Evolutionary conservation across 257 asterid genomes (phyloP), one percentile per base, ranked within the genome.

Genomic region (Solanum habrochaites): DNA sequence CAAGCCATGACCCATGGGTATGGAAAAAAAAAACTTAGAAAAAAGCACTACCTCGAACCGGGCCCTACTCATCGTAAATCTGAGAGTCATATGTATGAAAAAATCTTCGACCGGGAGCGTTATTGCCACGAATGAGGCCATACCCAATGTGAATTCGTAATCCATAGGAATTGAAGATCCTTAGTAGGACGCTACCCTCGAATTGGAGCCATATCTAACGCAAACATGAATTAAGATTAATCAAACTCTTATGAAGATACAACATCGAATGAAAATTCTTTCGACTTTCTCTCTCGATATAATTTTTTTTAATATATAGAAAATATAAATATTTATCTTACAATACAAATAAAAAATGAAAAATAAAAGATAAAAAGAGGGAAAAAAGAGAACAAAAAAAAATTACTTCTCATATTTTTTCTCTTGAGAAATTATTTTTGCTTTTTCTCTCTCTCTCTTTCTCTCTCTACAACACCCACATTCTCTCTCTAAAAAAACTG

Each of bases 381-480:
- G 6, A 56, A 11, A 75, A n/a, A 40, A 13, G 52, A 20, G 27
- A 39, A 73, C 3, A 58, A 58, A 39, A 8, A 40, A 75, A 27
- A 40, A 12, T 75, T 23, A 80, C 64, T 58, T 45, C 66, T 16
- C 42, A 49, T 81, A 29, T 81, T 81, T 81, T 71, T 71, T 3
- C 40, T 9, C 37, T 6, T 78, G 64, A 27, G 39, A 6, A 43
- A 75, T 6, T 58, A 11, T n/a, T 23, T 43, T 25, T 20, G 39
- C 9, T 15, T n/a, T 77, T 25, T 77, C 21, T 43, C 25, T 43
- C 39, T n/a, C n/a, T 80, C 29, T 31, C 29, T 81, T 49, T 81
- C 85, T 81, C 85, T 81, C 85, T 81, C 85, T 81, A 81, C 85
- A 49, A 81, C 20, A 81, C 69, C 85, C 85, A 81, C 69, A 47